Evolutionary conservation across 208 protist species (phyloP).

Genomic region (Angomonas ambiguus): DNA sequence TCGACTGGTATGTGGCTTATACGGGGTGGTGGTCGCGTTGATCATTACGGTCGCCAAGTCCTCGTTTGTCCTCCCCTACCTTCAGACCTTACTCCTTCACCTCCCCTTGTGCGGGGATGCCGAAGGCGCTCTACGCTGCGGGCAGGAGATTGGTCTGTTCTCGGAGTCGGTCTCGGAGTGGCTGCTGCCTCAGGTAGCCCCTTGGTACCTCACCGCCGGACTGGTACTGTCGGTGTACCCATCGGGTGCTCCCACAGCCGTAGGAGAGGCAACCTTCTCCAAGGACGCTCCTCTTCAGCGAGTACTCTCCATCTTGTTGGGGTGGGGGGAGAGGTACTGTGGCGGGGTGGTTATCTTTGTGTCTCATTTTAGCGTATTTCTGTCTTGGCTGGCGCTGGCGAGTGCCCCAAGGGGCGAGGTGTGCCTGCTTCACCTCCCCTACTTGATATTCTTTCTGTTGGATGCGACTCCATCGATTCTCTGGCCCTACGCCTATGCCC

Average conservation of each 20-base stretch:
- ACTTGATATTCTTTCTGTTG: background rate
- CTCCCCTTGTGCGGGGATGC: slow-evolving; percentile 1
- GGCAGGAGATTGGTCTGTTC: slow-evolving; percentile 3
- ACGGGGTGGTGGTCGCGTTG: background rate
- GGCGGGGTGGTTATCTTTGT: background rate
- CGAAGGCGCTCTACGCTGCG: background rate
- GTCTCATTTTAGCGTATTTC: background rate
- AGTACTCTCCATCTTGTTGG: background rate
- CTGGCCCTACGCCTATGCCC: slow-evolving; percentile 8
- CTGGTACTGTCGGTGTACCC: slow-evolving; percentile 5
- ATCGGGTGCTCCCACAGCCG: background rate
- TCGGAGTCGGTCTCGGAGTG: background rate
- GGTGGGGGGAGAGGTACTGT: background rate
- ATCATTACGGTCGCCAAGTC: background rate
- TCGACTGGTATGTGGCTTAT: background rate
- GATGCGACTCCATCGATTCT: background rate
- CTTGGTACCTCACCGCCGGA: background rate
- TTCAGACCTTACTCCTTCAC: background rate
- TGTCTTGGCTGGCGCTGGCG: slow-evolving; percentile 8
- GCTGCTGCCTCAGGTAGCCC: background rate
- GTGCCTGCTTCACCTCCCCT: slow-evolving; percentile 9
- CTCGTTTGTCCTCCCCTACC: background rate
- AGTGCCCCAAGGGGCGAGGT: background rate
- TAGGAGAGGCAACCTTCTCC: background rate
- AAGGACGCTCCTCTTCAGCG: slow-evolving; percentile 3